Evolutionary conservation across 495 filamentous ascomycete genomes (phyloP), one percentile per base, ranked within the genome.

Genomic region (Poronia punctata): DNA sequence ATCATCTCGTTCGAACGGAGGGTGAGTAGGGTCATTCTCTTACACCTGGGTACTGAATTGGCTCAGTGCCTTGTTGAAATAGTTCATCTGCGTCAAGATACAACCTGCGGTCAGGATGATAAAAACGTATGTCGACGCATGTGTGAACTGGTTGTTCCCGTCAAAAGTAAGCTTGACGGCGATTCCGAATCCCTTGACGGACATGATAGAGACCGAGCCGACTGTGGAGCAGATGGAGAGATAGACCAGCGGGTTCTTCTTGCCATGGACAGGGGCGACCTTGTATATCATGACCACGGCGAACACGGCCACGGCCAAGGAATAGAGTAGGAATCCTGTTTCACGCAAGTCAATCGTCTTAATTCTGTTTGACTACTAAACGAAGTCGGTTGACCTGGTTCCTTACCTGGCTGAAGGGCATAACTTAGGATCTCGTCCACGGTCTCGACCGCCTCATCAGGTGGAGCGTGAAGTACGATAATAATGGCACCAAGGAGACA

Each of bases 21-120:
- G 15, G 29, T 3, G 30, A 39, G 38, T 15, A 17, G 14, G 3
- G 22, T 10, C 25, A 32, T 30, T 33, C 10, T 66, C 82, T 64
- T 77, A 96, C 90, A 98, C 88, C 39, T 88, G 89, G 18, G 93
- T 96, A 11, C 87, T 88, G 66, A 96, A 98, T 55, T 94, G 87
- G 64, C 86, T 94, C 49, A 98, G 71, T 20, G 92, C 92, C 64
- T 98, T 98, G 71, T 98, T 98, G 63, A 98, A 94, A 63, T 97
- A 98, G 65, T 97, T 97, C 93, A 98, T 95, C 67, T 98, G 92
- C 14, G 88, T 95, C 35, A 97, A 62, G 59, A 97, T 97, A 67
- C 92, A 97, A 45, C 95, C 86, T 3, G 68, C 75, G 0, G 86
- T 88, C 26, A 97, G 80, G 52, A 98, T 96, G 54, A 84, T 79